These are phyloP conservation scores for Zygotorulaspora florentina DNA, from an alignment of 805 yeast genomes.

Conservation along the genomic window DNA sequence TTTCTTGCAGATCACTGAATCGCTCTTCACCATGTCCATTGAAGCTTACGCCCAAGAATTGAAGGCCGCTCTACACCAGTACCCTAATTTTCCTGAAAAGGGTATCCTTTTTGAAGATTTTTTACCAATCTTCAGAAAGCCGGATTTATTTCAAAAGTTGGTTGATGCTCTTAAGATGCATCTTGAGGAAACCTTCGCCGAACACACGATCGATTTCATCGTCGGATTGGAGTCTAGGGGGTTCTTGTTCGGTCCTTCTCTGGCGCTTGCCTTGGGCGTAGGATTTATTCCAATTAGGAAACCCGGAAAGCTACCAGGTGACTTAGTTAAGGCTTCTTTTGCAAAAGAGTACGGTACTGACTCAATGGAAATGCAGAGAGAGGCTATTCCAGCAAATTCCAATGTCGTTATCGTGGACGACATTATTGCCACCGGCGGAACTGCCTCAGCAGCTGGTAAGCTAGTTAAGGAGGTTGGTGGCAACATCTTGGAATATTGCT, in stretches of 20 bases:
- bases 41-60: slow-evolving; percentile 42
- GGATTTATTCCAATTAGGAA: slow-evolving; percentile 96
- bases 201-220: slow-evolving; percentile 72
- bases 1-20: too few relatives aligned
- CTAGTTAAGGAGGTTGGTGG: slow-evolving; percentile 65
- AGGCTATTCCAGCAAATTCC: slow-evolving; percentile 72
- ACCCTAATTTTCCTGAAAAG: slow-evolving; percentile 89
- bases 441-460: slow-evolving; percentile 91
- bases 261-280: slow-evolving; percentile 83
- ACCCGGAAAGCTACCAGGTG: slow-evolving; percentile 93
- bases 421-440: slow-evolving; percentile 97
- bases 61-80: slow-evolving; percentile 59
- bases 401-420: slow-evolving; percentile 89
- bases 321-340: slow-evolving; percentile 64
- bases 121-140: slow-evolving; percentile 85
- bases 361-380: slow-evolving; percentile 81
- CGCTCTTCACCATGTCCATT: slow-evolving; percentile 23
- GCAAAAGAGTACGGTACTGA: slow-evolving; percentile 92
- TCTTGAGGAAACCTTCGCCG: slow-evolving; percentile 51
- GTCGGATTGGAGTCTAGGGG: slow-evolving; percentile 98
- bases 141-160: slow-evolving; percentile 74
- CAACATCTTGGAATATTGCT: slow-evolving; percentile 71
- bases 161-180: slow-evolving; percentile 77
- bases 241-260: slow-evolving; percentile 90
- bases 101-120: slow-evolving; percentile 96